Evolutionary conservation across 2,329 filamentous ascomycete genomes (phyloP), one percentile per base, ranked within the genome.

Genomic region (Pseudogymnoascus sp.): DNA sequence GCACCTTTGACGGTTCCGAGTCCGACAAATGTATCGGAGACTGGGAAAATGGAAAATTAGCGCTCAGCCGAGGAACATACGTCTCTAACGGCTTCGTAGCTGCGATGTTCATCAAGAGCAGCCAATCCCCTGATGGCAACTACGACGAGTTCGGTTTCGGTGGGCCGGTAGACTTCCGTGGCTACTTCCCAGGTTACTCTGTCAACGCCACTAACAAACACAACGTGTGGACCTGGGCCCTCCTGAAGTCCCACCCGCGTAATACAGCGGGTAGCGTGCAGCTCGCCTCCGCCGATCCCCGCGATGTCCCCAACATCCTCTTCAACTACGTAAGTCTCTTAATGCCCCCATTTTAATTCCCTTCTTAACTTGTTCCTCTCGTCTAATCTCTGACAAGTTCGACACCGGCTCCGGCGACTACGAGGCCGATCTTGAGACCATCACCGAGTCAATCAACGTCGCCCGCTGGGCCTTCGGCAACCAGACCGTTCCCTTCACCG

Each of bases 181-280:
- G 77, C 0, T 81, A 80, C 68, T 77, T 77, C 68, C 60, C 70
- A 66, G 62, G 71, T 67, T 75, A 74, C 58, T 73, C 75, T 0
- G 68, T 68, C 1, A 73, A 74, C 2, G 66, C 65, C 1, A 74
- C 69, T 14, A 73, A 70, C 8, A 70, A 77, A 78, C 76, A 77
- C 63, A 47, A 20, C 14, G n/a, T 18, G 14, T 68, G 61, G 59
- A 57, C 65, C 2, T 69, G 67, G 66, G 41, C 61, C 2, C 77
- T 80, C 3, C 76, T 90, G 59, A 86, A 87, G 72, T 79, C 81
- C 0, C 85, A 87, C 67, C 80, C 85, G 0, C 80, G 82, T 59
- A 88, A 89, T 63, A 74, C 68, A 1, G 80, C 80, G 4, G 88
- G 88, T 7, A 80, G 78, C 1, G 86, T 91, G 2, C 79, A 72